Evolutionary conservation across 176 grass and related monocot species (phyloP), one percentile per base, ranked within the genome.

Genomic region (Thinopyrum elongatum): DNA sequence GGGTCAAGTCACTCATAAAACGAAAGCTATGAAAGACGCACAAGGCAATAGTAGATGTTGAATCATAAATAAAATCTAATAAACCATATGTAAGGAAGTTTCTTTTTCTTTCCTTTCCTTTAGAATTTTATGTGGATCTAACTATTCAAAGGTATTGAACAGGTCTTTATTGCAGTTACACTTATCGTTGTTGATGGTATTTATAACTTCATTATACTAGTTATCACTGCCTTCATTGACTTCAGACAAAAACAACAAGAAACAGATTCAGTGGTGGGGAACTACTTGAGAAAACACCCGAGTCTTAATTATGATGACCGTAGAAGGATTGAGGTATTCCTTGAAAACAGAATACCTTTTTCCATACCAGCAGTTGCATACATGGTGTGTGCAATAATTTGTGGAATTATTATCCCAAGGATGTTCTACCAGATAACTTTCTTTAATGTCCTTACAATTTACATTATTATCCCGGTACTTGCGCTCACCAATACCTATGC

Each of bases 281-380:
- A 90, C 14, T 77, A 87, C 44, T 62, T 80, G 19, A 31, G 1
- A 13, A 79, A 87, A 55, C 79, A 88, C 22, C 86, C 90, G 0
- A 86, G 76, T 73, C 86, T 93, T 9, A 93, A 76, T 69, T 97
- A 90, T 10, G 94, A 97, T 19, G 94, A 97, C 4, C 92, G 83
- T 30, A 89, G 86, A 27, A 82, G 92, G 75, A 88, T 78, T 16
- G 81, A 82, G 7, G 13, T 88, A 22, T 90, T 97, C 65, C 65
- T 97, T 2, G 67, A 68, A 1, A 84, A 87, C 8, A 46, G 26
- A 31, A 62, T 94, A 15, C 71, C 86, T 5, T 0, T 4, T 28
- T 4, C n/a, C 1, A 1, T 49, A 10, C 83, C 83, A 11, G 26
- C 77, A 0, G 9, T 3, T 0, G 86, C 70, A 38, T 94, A 91